These are phyloP conservation scores for Erythrophleum fordii DNA, from an alignment of 306 rosid genomes.

Conservation along the genomic window DNA sequence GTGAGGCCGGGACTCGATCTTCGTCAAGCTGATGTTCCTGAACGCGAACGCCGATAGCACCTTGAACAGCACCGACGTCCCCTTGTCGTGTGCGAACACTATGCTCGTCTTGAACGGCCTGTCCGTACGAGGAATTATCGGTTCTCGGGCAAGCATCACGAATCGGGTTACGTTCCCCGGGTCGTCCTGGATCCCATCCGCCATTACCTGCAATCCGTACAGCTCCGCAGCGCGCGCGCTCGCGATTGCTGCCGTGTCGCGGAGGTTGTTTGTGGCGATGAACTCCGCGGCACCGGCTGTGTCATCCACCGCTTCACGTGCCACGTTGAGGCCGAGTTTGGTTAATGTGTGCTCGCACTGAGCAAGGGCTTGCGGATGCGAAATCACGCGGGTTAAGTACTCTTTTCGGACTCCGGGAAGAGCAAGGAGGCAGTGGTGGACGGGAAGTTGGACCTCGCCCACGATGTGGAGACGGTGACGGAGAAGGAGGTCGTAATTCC, in stretches of 20 bases:
- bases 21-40: slow-evolving; percentile 85
- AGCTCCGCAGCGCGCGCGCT: slow-evolving; percentile 87
- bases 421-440: slow-evolving; percentile 94
- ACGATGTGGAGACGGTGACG: slow-evolving; percentile 99
- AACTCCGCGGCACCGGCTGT: slow-evolving; percentile 94
- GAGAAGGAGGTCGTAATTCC: slow-evolving; percentile 94
- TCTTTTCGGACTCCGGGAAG: slow-evolving; percentile 84
- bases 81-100: slow-evolving; percentile 93
- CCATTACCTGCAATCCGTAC: slow-evolving; percentile 72
- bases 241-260: slow-evolving; percentile 90
- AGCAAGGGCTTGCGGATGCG: slow-evolving; percentile 91
- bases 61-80: slow-evolving; percentile 91
- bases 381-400: slow-evolving; percentile 77
- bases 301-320: slow-evolving; percentile 93
- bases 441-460: slow-evolving; percentile 91
- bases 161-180: slow-evolving; percentile 91
- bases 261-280: slow-evolving; percentile 66
- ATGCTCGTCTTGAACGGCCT: slow-evolving; percentile 94
- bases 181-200: slow-evolving; percentile 92
- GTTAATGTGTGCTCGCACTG: slow-evolving; percentile 89
- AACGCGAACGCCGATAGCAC: slow-evolving; percentile 92
- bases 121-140: slow-evolving; percentile 86
- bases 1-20: slow-evolving; percentile 95
- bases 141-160: slow-evolving; percentile 94
- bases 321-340: slow-evolving; percentile 81